Evolutionary conservation across 1,139 yeast species (phyloP), one percentile per base, ranked within the genome.

Genomic region (Hansenula lynferdii): DNA sequence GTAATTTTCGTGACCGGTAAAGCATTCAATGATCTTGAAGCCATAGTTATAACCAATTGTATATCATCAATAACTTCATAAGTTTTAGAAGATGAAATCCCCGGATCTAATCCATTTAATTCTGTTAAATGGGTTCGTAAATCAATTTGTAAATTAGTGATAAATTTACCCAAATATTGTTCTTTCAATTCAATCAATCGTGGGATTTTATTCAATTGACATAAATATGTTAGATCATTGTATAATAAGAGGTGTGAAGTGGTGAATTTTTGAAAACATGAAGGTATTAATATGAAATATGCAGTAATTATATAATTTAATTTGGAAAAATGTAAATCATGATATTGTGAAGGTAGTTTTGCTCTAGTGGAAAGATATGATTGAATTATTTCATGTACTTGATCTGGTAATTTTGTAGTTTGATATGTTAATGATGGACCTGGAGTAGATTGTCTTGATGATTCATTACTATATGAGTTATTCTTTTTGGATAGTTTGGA

Each of bases 211-310:
- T 35, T 35, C 0, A 36, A 16, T 1, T 21, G 6, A 8, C 39
- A 27, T 15, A 49, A 23, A 25, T 37, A 42, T 14, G 31, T 18
- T 9, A 49, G 21, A 26, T 53, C 56, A 34, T 53, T 53, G 36
- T 45, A 49, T 6, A 47, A 33, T n/a, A 49, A 24, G 6, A 51
- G 33, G 4, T 22, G 4, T 3, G 19, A 15, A 15, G 18, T 20
- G 3, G 32, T 4, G 47, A 36, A 4, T 37, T 38, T 17, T 35
- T 36, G 11, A 39, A 40, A 11, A 31, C 37, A 9, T 43, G 39
- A 25, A 9, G 40, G 29, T 3, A 49, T 43, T 4, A 51, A 35
- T 32, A 51, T 45, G 34, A 47, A 47, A 26, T 33, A 43, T 2
- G 49, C 27, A 1, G 47, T 43, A 6, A 41, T 34, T 3, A 53